Base-by-base conservation (phyloP, 2,329 filamentous ascomycete species). In the Akanthomyces dipterigenus region DNA sequence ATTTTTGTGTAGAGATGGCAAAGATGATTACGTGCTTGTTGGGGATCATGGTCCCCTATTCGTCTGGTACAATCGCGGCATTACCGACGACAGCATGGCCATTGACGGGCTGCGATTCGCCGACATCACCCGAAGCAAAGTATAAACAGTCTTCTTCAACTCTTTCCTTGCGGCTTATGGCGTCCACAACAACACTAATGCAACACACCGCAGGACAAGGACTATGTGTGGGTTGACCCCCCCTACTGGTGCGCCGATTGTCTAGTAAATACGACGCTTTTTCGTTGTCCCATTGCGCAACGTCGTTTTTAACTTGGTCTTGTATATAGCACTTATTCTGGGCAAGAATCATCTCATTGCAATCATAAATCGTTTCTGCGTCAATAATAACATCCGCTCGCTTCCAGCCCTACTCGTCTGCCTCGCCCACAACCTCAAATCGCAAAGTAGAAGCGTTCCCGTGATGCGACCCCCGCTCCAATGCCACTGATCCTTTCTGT, bases 151-250 rank as follows among this genome's bases (percentile, higher is more conserved):
- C n/a, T 14, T 8, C 42, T 34, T 8, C 26, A 2, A n/a, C 28
- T 9, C 7, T 9, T 2, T 34, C 11, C 4, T 34, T 34, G 31
- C 7, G 7, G 7, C 3, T 11, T 34, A 9, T 2, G 11, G 28
- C 31, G 11, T 34, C 8, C 31, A 9, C 8, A 7, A 34, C 31
- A 2, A 34, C 22, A 40, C 55, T 46, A 9, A 46, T 5, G 7
- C 20, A 3, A 9, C 18, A 3, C 3, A 40, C n/a, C 22, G 11
- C 22, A 60, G 49, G 38, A 26, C 12, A 63, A 65, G 4, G 66
- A 69, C 51, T 67, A 66, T 22, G 57, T 68, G 3, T 65, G 64
- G 40, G 51, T 69, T 9, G 62, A 65, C 16, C 64, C 57, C n/a
- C 7, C 36, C 55, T 1, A 57, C 31, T 4, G 64, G 64, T 1